Percentiles rank a stretch among this genome's conserved stretches.
Conservation (phyloP, 2,329 filamentous ascomycete species). For the Penicillium fuscoglaucum region DNA sequence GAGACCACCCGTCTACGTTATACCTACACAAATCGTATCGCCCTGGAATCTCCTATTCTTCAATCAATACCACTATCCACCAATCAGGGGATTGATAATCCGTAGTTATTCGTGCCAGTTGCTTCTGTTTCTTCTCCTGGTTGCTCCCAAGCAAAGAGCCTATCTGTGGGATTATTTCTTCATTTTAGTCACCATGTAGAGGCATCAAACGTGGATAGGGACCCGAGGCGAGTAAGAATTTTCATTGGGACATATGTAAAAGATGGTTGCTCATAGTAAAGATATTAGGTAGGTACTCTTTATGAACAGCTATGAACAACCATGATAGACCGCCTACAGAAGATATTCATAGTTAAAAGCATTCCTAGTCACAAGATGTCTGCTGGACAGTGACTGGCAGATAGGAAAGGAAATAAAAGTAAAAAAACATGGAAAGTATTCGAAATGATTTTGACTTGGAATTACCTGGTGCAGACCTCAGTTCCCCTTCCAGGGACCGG, state of each 20-base stretch:
- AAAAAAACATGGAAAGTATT: background rate
- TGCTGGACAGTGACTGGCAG: background rate
- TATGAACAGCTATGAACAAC: background rate
- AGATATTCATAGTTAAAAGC: background rate
- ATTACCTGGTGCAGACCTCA: background rate
- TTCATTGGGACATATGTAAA: background rate
- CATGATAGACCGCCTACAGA: background rate
- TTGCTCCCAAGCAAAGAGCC: too few relatives aligned
- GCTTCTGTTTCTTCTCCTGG: too few relatives aligned
- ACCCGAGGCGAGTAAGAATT: background rate
- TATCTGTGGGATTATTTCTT: background rate
- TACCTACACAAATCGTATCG: too few relatives aligned
- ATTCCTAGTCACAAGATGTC: background rate
- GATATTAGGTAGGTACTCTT: background rate
- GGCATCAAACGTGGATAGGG: background rate
- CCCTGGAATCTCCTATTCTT: too few relatives aligned
- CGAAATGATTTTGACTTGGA: background rate
- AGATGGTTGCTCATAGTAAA: background rate
- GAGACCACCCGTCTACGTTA: too few relatives aligned
- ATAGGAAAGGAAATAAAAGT: background rate
- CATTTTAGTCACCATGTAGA: background rate
- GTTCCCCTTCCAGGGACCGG: conserved; percentile 38
- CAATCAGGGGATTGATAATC: too few relatives aligned
- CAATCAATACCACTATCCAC: too few relatives aligned
- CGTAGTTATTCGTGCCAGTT: too few relatives aligned